A percentile compares a stretch with the other conserved stretches of the same genome.
Evolutionary conservation across 23 red algal genomes (phyloP).

Genomic region (Gracilaria gracilis): DNA sequence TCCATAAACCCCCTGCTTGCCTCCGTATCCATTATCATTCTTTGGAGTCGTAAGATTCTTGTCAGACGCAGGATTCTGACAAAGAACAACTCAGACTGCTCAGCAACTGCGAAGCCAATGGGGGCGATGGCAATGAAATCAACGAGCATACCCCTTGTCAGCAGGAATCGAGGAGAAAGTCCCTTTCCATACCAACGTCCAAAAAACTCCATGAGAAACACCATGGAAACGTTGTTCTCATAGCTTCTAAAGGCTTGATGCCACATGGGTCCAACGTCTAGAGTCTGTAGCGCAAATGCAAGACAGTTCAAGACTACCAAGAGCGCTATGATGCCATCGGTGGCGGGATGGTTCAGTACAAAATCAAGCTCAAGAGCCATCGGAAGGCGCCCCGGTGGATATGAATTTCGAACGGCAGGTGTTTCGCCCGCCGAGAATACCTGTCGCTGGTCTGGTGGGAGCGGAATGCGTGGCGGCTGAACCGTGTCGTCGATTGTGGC

Average conservation of each 20-base stretch:
- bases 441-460: not conserved
- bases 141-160: conserved; percentile 59
- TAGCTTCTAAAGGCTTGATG: conserved; percentile 51
- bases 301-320: conserved; percentile 61
- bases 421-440: conserved; percentile 7
- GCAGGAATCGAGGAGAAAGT: conserved; percentile 42
- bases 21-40: conserved; percentile 63
- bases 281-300: conserved; percentile 64
- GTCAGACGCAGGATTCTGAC: conserved; percentile 57
- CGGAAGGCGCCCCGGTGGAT: conserved; percentile 46
- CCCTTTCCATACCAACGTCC: conserved; percentile 69
- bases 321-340: conserved; percentile 47
- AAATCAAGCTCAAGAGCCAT: conserved; percentile 57
- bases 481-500: not conserved
- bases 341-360: conserved; percentile 65
- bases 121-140: conserved; percentile 67
- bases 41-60: conserved; percentile 58
- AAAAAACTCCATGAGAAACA: conserved; percentile 72
- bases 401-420: not conserved
- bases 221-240: conserved; percentile 51
- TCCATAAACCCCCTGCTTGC: conserved; percentile 44
- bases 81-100: conserved; percentile 66
- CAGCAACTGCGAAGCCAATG: conserved; percentile 48
- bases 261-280: conserved; percentile 37
- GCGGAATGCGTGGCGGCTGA: not conserved